These are phyloP conservation scores for Tricholoma matsutake DNA, from an alignment of 768 basidiomycete genomes.

Conservation along the genomic window DNA sequence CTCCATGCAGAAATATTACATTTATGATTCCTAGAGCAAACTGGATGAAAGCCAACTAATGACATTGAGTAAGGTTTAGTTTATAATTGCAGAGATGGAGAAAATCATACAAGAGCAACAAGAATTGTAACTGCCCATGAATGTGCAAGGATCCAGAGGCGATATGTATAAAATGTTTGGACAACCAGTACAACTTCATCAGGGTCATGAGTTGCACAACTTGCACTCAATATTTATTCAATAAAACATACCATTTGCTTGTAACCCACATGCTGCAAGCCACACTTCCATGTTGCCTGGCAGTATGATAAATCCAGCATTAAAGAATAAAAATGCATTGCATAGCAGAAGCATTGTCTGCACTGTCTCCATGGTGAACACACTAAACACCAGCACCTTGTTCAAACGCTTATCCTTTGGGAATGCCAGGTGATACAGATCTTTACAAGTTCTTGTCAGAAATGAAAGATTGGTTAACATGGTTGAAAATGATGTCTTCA, in stretches of 20 bases:
- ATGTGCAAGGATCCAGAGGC: neutral
- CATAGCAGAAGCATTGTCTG: neutral
- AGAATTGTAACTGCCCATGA: neutral
- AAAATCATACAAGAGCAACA: neutral
- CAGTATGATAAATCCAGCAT: too few relatives aligned
- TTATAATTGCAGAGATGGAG: neutral
- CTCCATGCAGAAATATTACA: too few relatives aligned
- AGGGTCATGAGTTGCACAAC: neutral
- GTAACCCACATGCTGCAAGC: neutral
- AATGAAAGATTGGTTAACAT: neutral
- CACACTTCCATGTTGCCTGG: too few relatives aligned
- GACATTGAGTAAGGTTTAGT: neutral
- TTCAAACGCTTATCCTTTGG: too few relatives aligned
- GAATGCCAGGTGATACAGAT: constrained; percentile 2
- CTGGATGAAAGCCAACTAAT: neutral
- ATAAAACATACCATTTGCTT: neutral
- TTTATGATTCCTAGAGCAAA: neutral
- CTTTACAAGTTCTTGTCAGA: neutral
- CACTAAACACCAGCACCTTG: neutral
- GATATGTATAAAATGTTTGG: neutral
- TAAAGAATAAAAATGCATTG: neutral
- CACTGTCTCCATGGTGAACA: neutral
- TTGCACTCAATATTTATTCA: neutral
- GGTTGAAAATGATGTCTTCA: too few relatives aligned
- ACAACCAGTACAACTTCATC: neutral